Evolutionary conservation across 1,139 yeast genomes (phyloP), one percentile per base, ranked within the genome.

Genomic region (Scheffersomyces lignicola): DNA sequence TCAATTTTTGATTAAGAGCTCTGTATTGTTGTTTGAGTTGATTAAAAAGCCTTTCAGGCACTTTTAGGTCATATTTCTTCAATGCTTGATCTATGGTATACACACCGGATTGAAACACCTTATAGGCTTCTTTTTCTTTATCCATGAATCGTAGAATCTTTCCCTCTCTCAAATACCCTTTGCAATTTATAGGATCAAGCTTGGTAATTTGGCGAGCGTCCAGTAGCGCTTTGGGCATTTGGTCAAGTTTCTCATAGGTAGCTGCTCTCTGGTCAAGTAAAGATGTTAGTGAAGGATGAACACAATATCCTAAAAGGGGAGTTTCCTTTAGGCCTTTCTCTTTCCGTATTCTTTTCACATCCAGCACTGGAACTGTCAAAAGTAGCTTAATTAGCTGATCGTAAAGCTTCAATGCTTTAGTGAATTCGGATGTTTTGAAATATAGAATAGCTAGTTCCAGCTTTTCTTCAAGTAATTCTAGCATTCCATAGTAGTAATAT

Each of bases 231-330:
- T 55, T 55, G 0, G 53, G 54, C 2, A 56, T 29, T 12, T 65
- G 59, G 2, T 61, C 60, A 34, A 78, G 41, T 47, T 77, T 80
- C 47, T 78, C 82, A 50, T 62, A 68, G 1, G 81, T 70, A 0
- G 87, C 85, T 2, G 85, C 78, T 18, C 85, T 51, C 42, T 48
- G 84, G 59, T 67, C 81, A 52, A 53, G 60, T 40, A 67, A 23
- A 1, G 59, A 48, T 3, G 45, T 36, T 13, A 55, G 21, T 41
- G 47, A 44, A 6, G 60, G 60, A 29, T 54, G 60, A 14, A 52
- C 49, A 11, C 47, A 35, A 7, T 45, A 42, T 1, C 72, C 71
- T 8, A 58, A 39, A 7, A 58, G 37, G 1, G 74, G 72, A 3
- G 27, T 34, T 22, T 47, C 58, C 9, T 36, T 32, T 5, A 62